Evolutionary conservation across 1,139 yeast species (phyloP), one percentile per base, ranked within the genome.

Genomic region (Arxiozyma bovina): DNA sequence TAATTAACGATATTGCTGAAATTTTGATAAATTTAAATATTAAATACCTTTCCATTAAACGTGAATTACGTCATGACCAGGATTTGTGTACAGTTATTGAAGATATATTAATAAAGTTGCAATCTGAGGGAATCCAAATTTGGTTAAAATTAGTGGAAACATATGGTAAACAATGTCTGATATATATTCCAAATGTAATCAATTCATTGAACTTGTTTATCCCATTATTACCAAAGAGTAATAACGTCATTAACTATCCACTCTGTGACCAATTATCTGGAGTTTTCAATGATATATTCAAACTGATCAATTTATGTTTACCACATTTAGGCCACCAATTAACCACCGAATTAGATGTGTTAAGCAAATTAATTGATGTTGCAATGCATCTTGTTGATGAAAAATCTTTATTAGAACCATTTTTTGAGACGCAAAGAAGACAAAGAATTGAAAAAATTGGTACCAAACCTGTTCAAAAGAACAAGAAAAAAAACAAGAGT

Each of bases 61-160:
- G 77, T 50, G 89, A 85, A 54, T 67, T 85, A 49, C 75, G 83
- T 56, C 80, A 80, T 59, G 82, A 78, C 55, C 62, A 66, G 3
- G 73, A 76, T 41, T 61, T 78, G 50, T 76, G 73, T 55, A 65
- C 69, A 12, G 63, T 76, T 27, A 72, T 84, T 41, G 64, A 65
- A 34, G 63, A 70, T 4, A 74, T 84, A 1, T 68, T 82, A 25
- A 61, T 69, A 4, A 69, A 70, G 44, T 70, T 78, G 53, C 86
- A 84, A 60, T 61, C 62, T 22, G 66, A 71, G 38, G 78, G 82
- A 42, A 63, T 81, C 18, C 58, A 60, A 4, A 62, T 83, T n/a
- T 67, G 84, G 58, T 61, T 67, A 1, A 56, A 59, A 1, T 65
- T 82, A 47, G 68, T 78, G 2, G 53, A 55, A 3, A 64, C 67